Evolutionary conservation across 2,329 filamentous ascomycete genomes (phyloP).

Genomic region (Madurella fahalii): DNA sequence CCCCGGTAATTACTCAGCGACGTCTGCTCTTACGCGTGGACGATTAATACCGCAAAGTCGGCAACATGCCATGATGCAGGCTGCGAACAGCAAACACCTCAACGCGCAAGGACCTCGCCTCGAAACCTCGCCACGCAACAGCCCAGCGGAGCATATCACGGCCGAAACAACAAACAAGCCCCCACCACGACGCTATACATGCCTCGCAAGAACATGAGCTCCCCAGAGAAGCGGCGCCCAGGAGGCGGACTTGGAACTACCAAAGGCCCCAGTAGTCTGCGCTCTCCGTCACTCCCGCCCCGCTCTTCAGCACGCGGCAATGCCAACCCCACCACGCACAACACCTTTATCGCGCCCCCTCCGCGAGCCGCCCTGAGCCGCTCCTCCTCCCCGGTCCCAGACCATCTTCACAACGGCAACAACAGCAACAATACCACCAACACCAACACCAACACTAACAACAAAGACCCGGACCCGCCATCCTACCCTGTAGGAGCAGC

Average conservation of each 20-base stretch:
- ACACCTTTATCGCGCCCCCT: slow-evolving; percentile 36
- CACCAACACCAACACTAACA: slow-evolving; percentile 10
- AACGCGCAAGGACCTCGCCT: not conserved
- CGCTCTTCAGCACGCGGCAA: not conserved
- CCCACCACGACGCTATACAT: not conserved
- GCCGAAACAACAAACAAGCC: not conserved
- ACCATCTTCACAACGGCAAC: slow-evolving; percentile 23
- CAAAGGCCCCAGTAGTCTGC: slow-evolving; percentile 2
- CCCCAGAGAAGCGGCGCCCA: slow-evolving; percentile 44
- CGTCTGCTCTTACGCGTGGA: not conserved
- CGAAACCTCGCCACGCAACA: too few species aligned
- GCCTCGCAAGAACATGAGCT: slow-evolving; percentile 34
- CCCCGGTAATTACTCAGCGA: slow-evolving; percentile 7
- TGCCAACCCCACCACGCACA: slow-evolving; percentile 9
- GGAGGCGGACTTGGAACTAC: slow-evolving; percentile 21
- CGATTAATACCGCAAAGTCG: not conserved
- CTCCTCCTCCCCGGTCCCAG: slow-evolving; percentile 31
- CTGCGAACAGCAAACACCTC: not conserved
- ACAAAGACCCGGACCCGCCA: not conserved
- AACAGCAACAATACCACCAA: slow-evolving; percentile 23
- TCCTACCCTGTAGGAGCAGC: slow-evolving; percentile 7
- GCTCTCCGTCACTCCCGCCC: slow-evolving; percentile 17
- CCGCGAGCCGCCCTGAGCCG: slow-evolving; percentile 39
- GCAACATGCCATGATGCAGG: slow-evolving; percentile 1
- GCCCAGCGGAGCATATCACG: not conserved